These are phyloP conservation scores for Trametes cubensis DNA, from an alignment of 768 basidiomycete species.

Conservation along the genomic window DNA sequence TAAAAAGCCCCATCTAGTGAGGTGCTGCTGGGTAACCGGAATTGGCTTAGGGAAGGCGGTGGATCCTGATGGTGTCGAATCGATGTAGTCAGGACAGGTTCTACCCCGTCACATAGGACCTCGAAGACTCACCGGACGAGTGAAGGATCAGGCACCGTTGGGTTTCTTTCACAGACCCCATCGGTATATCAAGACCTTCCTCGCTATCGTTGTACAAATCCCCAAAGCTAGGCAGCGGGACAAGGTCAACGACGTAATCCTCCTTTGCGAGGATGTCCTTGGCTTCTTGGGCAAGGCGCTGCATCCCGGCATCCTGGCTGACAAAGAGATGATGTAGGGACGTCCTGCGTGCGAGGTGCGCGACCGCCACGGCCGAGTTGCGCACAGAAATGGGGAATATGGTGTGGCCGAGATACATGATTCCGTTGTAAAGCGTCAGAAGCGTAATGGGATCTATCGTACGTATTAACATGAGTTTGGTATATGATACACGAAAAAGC, in stretches of 20 bases:
- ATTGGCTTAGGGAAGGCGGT: slow-evolving; percentile 36
- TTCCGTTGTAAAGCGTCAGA: slow-evolving; percentile 17
- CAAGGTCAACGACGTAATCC: slow-evolving; percentile 6
- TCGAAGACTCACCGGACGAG: slow-evolving; percentile 23
- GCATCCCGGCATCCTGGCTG: slow-evolving; percentile 25
- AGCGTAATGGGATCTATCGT: slow-evolving; percentile 30
- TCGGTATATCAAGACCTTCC: not conserved
- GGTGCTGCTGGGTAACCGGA: slow-evolving; percentile 18
- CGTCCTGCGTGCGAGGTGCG: slow-evolving; percentile 36
- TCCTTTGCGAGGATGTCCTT: slow-evolving; percentile 15
- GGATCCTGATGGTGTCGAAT: slow-evolving; percentile 23
- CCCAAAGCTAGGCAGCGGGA: slow-evolving; percentile 24
- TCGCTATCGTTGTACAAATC: slow-evolving; percentile 23
- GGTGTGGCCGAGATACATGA: slow-evolving; percentile 26
- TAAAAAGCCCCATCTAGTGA: slow-evolving; percentile 23
- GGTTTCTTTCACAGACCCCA: not conserved
- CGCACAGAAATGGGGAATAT: slow-evolving; percentile 40
- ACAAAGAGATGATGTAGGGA: slow-evolving; percentile 30
- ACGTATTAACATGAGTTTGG: not conserved
- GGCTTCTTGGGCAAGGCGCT: slow-evolving; percentile 25
- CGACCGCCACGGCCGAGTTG: slow-evolving; percentile 40
- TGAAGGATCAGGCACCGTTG: slow-evolving; percentile 15
- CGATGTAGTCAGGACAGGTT: not conserved
- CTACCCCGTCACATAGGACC: not conserved
- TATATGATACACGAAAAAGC: no score